Evolutionary conservation across 31 red algal species (phyloP).

Genomic region (Odonthalia washingtoniensis): DNA sequence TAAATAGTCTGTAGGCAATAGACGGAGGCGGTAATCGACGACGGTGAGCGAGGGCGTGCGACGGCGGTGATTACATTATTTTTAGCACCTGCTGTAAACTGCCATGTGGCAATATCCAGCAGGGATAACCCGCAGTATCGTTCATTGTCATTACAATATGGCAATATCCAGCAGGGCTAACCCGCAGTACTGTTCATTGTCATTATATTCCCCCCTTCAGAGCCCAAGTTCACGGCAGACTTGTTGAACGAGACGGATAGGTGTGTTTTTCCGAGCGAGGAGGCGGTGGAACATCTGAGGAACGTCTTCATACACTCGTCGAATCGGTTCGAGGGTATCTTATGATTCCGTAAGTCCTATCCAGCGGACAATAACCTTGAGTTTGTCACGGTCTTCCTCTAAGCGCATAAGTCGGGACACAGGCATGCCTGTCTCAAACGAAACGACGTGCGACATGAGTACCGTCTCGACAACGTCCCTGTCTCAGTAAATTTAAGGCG

Average conservation of each 20-base stretch:
- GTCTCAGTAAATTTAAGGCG: not conserved
- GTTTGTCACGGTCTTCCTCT: not conserved
- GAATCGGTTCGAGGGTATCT: conserved; percentile 8
- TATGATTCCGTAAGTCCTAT: not conserved
- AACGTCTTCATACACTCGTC: not conserved
- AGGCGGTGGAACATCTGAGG: conserved; percentile 6
- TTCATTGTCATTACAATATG: not conserved
- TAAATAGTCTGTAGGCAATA: not conserved
- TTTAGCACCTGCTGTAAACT: not conserved
- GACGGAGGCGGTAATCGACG: not conserved
- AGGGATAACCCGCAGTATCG: not conserved
- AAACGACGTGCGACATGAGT: not conserved
- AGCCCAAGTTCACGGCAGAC: not conserved
- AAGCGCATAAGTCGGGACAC: conserved; percentile 4
- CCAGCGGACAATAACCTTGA: conserved; percentile 24
- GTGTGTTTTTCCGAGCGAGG: conserved; percentile 5
- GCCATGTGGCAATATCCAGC: conserved; percentile 6
- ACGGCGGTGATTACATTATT: not conserved
- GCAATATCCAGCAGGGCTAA: no score
- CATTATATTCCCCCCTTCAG: conserved; percentile 2
- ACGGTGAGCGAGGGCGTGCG: not conserved
- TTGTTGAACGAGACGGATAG: not conserved
- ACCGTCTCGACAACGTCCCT: not conserved
- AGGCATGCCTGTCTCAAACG: conserved; percentile 16
- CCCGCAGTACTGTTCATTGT: conserved; percentile 2